Evolutionary conservation across 768 basidiomycete genomes (phyloP).

Genomic region (Termitomyces sp.): DNA sequence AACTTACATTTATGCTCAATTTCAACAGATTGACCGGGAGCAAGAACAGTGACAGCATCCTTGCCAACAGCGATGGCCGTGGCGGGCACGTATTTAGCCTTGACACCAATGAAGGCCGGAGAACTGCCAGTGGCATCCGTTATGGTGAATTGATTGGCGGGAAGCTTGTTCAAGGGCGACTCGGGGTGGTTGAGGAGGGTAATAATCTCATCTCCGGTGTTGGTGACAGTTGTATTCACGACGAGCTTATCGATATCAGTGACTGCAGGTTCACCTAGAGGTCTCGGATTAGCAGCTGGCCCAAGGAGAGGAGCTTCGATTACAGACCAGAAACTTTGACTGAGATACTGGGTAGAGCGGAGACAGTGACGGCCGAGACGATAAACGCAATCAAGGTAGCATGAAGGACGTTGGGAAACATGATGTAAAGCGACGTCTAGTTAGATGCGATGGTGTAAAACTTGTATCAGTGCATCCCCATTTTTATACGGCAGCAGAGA

Average conservation of each 20-base stretch:
- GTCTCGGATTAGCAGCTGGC: neutral
- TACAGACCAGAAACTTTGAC: too few species aligned
- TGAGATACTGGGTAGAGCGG: too few species aligned
- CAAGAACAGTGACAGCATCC: slow-evolving; percentile 30
- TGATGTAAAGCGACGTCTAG: slow-evolving; percentile 11
- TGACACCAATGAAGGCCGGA: slow-evolving; percentile 38
- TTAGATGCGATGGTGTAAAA: too few species aligned
- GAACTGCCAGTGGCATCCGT: slow-evolving; percentile 24
- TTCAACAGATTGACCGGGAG: slow-evolving; percentile 6
- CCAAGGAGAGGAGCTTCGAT: too few species aligned
- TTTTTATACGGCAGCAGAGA: neutral
- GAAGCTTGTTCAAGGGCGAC: too few species aligned
- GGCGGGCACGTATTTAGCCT: slow-evolving; percentile 37
- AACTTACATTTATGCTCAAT: slow-evolving; percentile 36
- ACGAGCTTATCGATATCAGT: slow-evolving; percentile 20
- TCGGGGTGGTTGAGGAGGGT: too few species aligned
- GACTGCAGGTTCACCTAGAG: slow-evolving; percentile 28
- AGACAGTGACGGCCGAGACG: too few species aligned
- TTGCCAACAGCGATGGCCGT: slow-evolving; percentile 23
- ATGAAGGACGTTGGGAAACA: slow-evolving; percentile 28
- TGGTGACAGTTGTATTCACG: too few species aligned
- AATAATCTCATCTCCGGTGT: too few species aligned
- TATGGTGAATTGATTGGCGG: slow-evolving; percentile 29
- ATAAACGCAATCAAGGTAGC: slow-evolving; percentile 11
- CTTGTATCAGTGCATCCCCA: too few species aligned